These are phyloP conservation scores for Mariannaea sp. DNA, from an alignment of 2,329 filamentous ascomycete species.

Conservation along the genomic window DNA sequence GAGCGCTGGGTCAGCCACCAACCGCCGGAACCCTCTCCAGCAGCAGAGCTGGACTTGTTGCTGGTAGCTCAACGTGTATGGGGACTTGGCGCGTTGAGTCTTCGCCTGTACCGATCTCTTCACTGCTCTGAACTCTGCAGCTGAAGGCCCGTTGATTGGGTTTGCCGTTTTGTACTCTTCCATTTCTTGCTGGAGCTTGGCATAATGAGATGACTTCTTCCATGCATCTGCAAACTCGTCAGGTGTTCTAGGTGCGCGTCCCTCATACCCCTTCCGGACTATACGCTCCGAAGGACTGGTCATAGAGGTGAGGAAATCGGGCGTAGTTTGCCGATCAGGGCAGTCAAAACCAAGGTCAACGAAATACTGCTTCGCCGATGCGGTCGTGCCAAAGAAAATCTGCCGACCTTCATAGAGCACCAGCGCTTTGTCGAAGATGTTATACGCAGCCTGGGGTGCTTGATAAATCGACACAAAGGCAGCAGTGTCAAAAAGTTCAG, in stretches of 20 bases:
- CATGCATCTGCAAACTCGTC: slow-evolving; percentile 45
- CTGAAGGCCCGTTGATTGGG: slow-evolving; percentile 47
- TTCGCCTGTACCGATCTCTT: slow-evolving; percentile 53
- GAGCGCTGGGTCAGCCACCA: slow-evolving; percentile 46
- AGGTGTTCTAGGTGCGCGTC: slow-evolving; percentile 41
- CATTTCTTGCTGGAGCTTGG: slow-evolving; percentile 53
- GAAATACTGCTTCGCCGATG: slow-evolving; percentile 36
- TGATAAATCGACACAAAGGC: slow-evolving; percentile 69
- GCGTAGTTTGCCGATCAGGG: slow-evolving; percentile 61
- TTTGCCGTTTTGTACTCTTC: slow-evolving; percentile 51
- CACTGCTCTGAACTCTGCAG: slow-evolving; percentile 52
- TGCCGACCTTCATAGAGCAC: slow-evolving; percentile 71
- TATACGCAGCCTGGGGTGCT: slow-evolving; percentile 49
- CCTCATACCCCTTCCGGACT: slow-evolving; percentile 40
- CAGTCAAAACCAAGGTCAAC: slow-evolving; percentile 60
- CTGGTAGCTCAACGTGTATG: slow-evolving; percentile 32
- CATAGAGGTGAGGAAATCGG: slow-evolving; percentile 69
- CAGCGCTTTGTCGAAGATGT: slow-evolving; percentile 69
- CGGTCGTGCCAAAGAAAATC: slow-evolving; percentile 51
- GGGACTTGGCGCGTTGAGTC: slow-evolving; percentile 36
- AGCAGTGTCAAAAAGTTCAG: slow-evolving; percentile 61
- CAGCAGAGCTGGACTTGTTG: slow-evolving; percentile 30
- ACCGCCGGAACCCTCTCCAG: slow-evolving; percentile 45
- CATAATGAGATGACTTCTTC: slow-evolving; percentile 30
- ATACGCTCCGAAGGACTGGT: slow-evolving; percentile 46